phyloP scores from a whole-genome alignment of 495 filamentous ascomycete species.

The Aspergillus baeticus region DNA sequence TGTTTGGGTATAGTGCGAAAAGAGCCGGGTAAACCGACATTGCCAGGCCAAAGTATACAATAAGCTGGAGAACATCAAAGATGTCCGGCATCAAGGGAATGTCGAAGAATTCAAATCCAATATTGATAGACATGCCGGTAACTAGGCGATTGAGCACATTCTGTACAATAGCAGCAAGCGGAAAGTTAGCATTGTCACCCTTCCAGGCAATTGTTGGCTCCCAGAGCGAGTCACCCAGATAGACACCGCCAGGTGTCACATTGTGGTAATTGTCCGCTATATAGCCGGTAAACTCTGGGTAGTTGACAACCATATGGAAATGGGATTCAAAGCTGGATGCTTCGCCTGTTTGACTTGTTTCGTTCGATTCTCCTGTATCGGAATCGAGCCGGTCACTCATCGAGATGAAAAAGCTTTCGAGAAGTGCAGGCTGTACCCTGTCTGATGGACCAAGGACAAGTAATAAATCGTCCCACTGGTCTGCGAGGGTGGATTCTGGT shows the following conservation, averaged over 20 bases:
- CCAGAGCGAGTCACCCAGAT: slow-evolving; percentile 55
- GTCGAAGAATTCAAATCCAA: slow-evolving; percentile 68
- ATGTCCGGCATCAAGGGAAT: slow-evolving; percentile 60
- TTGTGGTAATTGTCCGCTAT: slow-evolving; percentile 59
- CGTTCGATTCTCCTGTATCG: not conserved
- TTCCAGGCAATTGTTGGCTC: slow-evolving; percentile 62
- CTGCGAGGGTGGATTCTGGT: slow-evolving; percentile 37
- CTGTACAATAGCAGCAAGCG: slow-evolving; percentile 62
- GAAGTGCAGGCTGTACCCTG: slow-evolving; percentile 37
- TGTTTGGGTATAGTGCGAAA: slow-evolving; percentile 81
- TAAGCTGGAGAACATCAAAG: slow-evolving; percentile 72
- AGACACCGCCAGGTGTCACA: slow-evolving; percentile 74
- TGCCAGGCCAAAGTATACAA: slow-evolving; percentile 75
- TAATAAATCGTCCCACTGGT: slow-evolving; percentile 36
- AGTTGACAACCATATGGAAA: slow-evolving; percentile 59
- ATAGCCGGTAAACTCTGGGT: slow-evolving; percentile 65
- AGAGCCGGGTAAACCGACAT: slow-evolving; percentile 77
- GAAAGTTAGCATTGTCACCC: slow-evolving; percentile 45
- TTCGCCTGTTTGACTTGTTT: not conserved
- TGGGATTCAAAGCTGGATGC: slow-evolving; percentile 8
- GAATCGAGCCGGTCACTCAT: not conserved
- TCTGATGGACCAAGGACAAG: slow-evolving; percentile 63
- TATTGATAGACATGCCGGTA: slow-evolving; percentile 63
- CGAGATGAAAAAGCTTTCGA: slow-evolving; percentile 39
- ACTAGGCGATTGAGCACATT: slow-evolving; percentile 68